Conservation (phyloP, 208 protist species). For the Crithidia bombi region DNA sequence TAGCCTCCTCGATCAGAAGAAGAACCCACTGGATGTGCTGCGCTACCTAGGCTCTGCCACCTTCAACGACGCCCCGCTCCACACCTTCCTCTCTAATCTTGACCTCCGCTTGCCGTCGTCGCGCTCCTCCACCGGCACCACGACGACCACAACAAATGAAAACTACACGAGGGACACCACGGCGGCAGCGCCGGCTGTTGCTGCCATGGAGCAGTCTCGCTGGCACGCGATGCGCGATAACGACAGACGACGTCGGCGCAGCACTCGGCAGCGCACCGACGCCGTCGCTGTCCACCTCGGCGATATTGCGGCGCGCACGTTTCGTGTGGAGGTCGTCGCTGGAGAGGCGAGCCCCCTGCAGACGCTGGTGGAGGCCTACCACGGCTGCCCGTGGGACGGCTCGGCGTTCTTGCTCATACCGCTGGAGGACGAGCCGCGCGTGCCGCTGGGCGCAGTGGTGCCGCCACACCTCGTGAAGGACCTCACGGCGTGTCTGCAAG, state of each 20-base stretch:
- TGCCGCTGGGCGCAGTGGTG: slow-evolving; percentile 7
- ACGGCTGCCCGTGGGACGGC: slow-evolving; percentile 38
- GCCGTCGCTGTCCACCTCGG: slow-evolving; percentile 39
- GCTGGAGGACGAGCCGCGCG: slow-evolving; percentile 24
- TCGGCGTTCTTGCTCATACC: slow-evolving; percentile 43
- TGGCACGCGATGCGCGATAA: slow-evolving; percentile 10
- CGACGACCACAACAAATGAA: not conserved
- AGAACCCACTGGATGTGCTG: slow-evolving; percentile 35
- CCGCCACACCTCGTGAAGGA: slow-evolving; percentile 1
- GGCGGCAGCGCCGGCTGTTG: not conserved
- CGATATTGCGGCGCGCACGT: slow-evolving; percentile 41
- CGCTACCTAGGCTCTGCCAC: slow-evolving; percentile 31
- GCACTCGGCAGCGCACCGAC: slow-evolving; percentile 11
- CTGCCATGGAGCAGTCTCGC: slow-evolving; percentile 2
- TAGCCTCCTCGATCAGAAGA: not conserved
- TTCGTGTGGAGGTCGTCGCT: slow-evolving; percentile 29
- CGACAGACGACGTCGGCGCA: slow-evolving; percentile 9
- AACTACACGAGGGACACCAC: not conserved
- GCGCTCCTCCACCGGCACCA: slow-evolving; percentile 3
- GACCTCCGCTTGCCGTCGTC: slow-evolving; percentile 20
- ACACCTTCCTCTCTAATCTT: slow-evolving; percentile 31
- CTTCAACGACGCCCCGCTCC: slow-evolving; percentile 39
- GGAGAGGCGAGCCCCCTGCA: slow-evolving; percentile 36
- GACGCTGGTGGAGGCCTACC: slow-evolving; percentile 27
- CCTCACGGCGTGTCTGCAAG: not conserved